These are phyloP conservation scores for Purpureocillium takamizusanense DNA, from an alignment of 2,329 filamentous ascomycete species.

Conservation along the genomic window DNA sequence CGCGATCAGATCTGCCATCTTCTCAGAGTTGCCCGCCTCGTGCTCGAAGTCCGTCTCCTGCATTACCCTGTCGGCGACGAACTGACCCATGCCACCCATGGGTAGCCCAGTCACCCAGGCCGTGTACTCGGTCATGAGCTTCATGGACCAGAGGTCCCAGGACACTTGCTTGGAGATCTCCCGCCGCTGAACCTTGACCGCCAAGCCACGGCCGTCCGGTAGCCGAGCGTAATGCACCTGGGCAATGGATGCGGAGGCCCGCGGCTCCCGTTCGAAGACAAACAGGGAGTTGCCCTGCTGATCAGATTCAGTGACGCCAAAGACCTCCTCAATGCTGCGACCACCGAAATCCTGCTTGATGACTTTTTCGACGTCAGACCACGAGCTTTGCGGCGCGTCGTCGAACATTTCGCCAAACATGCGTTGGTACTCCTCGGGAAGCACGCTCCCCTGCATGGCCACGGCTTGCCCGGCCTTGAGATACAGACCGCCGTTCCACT, in stretches of 20 bases:
- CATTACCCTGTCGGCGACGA: constrained; percentile 54
- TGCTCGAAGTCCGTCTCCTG: constrained; percentile 61
- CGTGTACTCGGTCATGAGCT: constrained; percentile 25
- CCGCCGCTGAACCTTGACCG: constrained; percentile 61
- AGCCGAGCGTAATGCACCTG: constrained; percentile 62
- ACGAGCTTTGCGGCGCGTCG: constrained; percentile 59
- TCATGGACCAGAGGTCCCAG: constrained; percentile 63
- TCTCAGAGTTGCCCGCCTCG: constrained; percentile 54
- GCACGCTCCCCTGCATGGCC: constrained; percentile 60
- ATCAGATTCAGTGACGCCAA: constrained; percentile 25
- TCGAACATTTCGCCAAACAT: constrained; percentile 65
- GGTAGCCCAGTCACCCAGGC: constrained; percentile 47
- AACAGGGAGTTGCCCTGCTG: neutral
- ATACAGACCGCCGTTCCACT: constrained; percentile 58
- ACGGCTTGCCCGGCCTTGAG: constrained; percentile 65
- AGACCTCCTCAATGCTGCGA: constrained; percentile 51
- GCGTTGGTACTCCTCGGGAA: constrained; percentile 58
- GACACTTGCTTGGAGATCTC: constrained; percentile 57
- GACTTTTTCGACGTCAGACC: constrained; percentile 54
- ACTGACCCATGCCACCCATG: constrained; percentile 56
- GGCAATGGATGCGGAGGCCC: constrained; percentile 56
- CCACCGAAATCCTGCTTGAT: constrained; percentile 51
- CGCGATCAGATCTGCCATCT: constrained; percentile 47
- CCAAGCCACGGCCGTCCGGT: constrained; percentile 50
- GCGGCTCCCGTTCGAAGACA: constrained; percentile 1